phyloP scores from a whole-genome alignment of 2,329 filamentous ascomycete species.

The Venturia pyrina region DNA sequence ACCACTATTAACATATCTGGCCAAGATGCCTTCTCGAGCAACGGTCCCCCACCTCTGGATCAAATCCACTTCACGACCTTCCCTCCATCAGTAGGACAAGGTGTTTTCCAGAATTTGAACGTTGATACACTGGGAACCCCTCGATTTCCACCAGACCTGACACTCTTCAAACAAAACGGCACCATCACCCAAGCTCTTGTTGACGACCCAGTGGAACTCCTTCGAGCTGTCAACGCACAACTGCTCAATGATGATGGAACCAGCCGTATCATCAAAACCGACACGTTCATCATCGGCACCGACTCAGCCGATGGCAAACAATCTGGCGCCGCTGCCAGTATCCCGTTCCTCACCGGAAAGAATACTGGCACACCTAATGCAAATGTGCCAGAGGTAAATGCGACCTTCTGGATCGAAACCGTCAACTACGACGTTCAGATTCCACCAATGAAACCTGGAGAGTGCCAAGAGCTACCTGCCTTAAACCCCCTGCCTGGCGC shows the following conservation, averaged over 20 bases:
- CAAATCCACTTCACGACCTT: not conserved
- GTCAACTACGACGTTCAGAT: conserved; percentile 18
- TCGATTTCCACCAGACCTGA: conserved; percentile 1
- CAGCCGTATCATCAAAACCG: not conserved
- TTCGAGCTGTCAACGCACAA: not conserved
- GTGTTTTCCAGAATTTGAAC: not conserved
- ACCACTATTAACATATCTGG: conserved; percentile 31
- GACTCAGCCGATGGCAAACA: not conserved
- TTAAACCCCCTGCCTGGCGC: not conserved
- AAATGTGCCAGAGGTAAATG: conserved; percentile 18
- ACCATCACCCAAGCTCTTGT: not conserved
- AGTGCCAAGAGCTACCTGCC: not conserved
- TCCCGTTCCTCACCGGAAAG: not conserved
- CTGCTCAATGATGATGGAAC: not conserved
- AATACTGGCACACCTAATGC: conserved; percentile 17
- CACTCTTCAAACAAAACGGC: not conserved
- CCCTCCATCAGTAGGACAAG: not conserved
- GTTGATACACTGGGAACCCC: not conserved
- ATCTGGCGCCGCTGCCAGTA: not conserved
- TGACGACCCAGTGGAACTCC: not conserved
- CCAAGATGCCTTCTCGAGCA: not conserved
- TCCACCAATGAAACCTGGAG: not conserved
- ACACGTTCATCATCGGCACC: not conserved
- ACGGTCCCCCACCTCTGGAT: not conserved
- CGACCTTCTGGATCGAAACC: conserved; percentile 25